Evolutionary conservation across 164 flowering plant species (phyloP), one percentile per base, ranked within the genome.

Genomic region (Vitis labrusca): DNA sequence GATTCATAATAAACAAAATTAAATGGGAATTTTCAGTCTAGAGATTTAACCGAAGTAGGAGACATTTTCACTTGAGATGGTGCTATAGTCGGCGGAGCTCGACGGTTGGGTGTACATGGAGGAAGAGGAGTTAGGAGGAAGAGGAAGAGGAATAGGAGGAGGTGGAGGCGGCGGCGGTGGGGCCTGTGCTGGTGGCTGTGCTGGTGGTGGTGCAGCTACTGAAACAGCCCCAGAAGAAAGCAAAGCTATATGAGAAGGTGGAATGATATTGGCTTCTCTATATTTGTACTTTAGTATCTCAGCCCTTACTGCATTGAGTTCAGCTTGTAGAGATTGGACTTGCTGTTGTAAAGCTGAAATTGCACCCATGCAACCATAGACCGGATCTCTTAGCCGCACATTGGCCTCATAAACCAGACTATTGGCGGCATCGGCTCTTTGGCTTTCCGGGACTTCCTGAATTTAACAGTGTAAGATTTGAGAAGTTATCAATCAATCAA

Each of bases 291-390:
- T 91, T 15, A 89, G 65, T 61, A 94, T 91, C 74, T 92, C 97
- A 29, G 81, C 79, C 78, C 95, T 84, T 9, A 91, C 88, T 10
- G 87, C 84, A 67, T 87, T 80, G 12, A 94, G 91, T 74, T 94
- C 97, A 1, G 88, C 86, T 71, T 92, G 97, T 49, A 94, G 72
- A 1, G 91, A 59, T 73, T 91, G 94, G 57, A 92, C 80, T 79
- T 94, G 92, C 58, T 88, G 97, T 71, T 94, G 97, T 66, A 94
- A 76, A 23, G 92, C 86, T 50, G 91, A 92, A 30, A 94, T 94
- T 52, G 92, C 97, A 60, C 97, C 98, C 97, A 89, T 89, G 87
- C 98, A 94, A 11, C 98, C 98, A 59, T 94, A 91, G 2, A 92
- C 91, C 10, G 97, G 98, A 70, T 94, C 98, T 72, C 95, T 74